Percentiles rank a stretch among this genome's conserved stretches.
phyloP scores from a whole-genome alignment of 495 filamentous ascomycete species.

The Xanthoparmelia taractica region DNA sequence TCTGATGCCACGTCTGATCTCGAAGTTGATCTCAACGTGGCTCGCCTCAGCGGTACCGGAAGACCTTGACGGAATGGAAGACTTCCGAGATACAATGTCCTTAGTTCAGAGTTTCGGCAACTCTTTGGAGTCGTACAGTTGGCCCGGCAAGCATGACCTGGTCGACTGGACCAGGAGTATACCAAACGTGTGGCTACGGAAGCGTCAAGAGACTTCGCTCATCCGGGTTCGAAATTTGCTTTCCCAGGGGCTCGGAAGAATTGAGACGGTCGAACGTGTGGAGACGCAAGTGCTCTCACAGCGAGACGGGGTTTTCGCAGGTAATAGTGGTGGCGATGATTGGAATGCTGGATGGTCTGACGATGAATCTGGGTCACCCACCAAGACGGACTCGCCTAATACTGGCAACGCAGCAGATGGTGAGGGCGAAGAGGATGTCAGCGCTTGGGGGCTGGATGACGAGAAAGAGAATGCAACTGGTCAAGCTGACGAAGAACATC shows the following conservation, averaged over 20 bases:
- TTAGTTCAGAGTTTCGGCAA: conserved; percentile 55
- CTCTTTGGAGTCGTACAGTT: conserved; percentile 52
- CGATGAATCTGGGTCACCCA: conserved; percentile 32
- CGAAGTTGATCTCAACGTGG: conserved; percentile 61
- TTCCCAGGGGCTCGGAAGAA: conserved; percentile 51
- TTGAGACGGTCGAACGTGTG: conserved; percentile 65
- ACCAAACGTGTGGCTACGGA: conserved; percentile 77
- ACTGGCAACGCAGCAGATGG: conserved; percentile 9
- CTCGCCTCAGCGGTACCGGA: conserved; percentile 68
- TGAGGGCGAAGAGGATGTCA: conserved; percentile 55
- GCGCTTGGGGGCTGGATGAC: conserved; percentile 58
- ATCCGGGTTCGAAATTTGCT: conserved; percentile 64
- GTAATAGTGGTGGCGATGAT: conserved; percentile 51
- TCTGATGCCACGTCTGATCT: conserved; percentile 58
- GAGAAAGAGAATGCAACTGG: conserved; percentile 33
- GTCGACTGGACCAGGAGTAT: conserved; percentile 73
- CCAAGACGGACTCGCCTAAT: conserved; percentile 19
- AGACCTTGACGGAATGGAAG: conserved; percentile 56
- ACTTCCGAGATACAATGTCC: conserved; percentile 58
- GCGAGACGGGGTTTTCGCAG: conserved; percentile 55
- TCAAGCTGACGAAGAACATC: conserved; percentile 11
- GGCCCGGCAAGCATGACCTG: conserved; percentile 61
- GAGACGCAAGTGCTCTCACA: conserved; percentile 72
- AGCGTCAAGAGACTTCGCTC: conserved; percentile 67
- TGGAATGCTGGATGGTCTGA: conserved; percentile 75